Conservation (phyloP, 2,329 filamentous ascomycete species). For the Cyanodermella asteris region DNA sequence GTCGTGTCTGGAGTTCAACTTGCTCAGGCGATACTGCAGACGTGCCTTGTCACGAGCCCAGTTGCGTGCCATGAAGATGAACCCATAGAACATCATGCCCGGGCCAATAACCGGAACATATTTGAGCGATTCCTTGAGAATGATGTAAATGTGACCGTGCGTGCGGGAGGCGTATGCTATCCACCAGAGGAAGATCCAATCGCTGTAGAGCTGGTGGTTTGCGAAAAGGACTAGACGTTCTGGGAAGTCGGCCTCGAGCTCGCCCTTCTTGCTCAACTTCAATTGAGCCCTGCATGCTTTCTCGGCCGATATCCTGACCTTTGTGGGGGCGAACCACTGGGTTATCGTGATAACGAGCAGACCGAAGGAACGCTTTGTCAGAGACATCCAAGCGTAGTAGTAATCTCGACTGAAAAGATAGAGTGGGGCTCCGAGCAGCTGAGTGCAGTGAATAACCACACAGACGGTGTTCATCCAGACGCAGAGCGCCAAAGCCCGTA, state of each 20-base stretch:
- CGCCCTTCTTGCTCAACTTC: conserved; percentile 32
- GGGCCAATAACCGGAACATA: conserved; percentile 59
- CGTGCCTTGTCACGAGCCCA: conserved; percentile 60
- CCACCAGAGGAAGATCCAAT: conserved; percentile 82
- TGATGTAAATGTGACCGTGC: conserved; percentile 77
- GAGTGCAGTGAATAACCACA: conserved; percentile 27
- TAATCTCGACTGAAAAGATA: conserved; percentile 38
- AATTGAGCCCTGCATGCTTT: conserved; percentile 37
- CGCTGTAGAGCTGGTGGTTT: conserved; percentile 47
- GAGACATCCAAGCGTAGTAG: conserved; percentile 43
- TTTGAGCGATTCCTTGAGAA: conserved; percentile 70
- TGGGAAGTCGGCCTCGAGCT: conserved; percentile 35
- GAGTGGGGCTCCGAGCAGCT: conserved; percentile 37
- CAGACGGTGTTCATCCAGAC: conserved; percentile 24
- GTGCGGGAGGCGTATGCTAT: conserved; percentile 66
- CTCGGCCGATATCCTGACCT: conserved; percentile 40
- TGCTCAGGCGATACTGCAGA: conserved; percentile 50
- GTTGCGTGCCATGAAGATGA: conserved; percentile 81
- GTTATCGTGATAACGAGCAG: conserved; percentile 40
- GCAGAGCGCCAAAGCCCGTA: conserved; percentile 21
- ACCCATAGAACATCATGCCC: conserved; percentile 69
- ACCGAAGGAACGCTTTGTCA: conserved; percentile 43
- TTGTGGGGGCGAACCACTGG: conserved; percentile 39
- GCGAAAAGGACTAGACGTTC: conserved; percentile 39
- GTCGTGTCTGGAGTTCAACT: conserved; percentile 29